Base-by-base conservation (phyloP, 768 basidiomycete species). In the Trametes punicea region DNA sequence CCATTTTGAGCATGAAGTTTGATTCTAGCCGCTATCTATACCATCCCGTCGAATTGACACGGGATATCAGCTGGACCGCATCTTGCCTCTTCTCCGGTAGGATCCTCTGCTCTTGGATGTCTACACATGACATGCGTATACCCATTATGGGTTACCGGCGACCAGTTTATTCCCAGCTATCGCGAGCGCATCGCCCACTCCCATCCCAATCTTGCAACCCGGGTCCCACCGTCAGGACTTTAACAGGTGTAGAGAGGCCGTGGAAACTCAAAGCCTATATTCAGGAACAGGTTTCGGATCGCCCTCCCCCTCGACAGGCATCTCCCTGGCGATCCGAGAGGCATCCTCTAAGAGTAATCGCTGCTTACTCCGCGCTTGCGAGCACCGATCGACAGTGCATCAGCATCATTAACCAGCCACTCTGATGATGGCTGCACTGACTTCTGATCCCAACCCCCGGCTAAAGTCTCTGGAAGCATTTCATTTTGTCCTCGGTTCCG, bases 401-500 rank as follows among this genome's bases (percentile, higher is more conserved):
- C 27, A 30, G 15, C 51, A 33, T 25, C 46, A 38, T 38, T 7
- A 10, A n/a, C n/a, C n/a, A n/a, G n/a, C 36, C 15, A 20, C 13
- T 23, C 47, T 30, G 41, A 44, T 36, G 45, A 41, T 42, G 49
- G 18, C 47, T 41, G 26, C 26, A 16, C 41, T 11, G 10, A 55
- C 46, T 42, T 31, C 33, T 10, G 9, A 21, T 26, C 11, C 30
- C 20, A 20, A 38, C 20, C 31, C 8, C 34, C n/a, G 34, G 25
- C 20, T 44, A 20, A 21, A 34, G 23, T 15, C 21, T 36, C 11
- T 16, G 16, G 56, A 50, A 57, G 49, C 50, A 20, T 21, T 57
- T 46, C 48, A 57, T 51, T 40, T 48, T 38, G 42, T 20, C 18
- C 42, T 57, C 50, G 56, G 56, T 46, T 7, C 56, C 56, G 56